Evolutionary conservation across 768 basidiomycete genomes (phyloP).

Genomic region (Pulveroboletus sp.): DNA sequence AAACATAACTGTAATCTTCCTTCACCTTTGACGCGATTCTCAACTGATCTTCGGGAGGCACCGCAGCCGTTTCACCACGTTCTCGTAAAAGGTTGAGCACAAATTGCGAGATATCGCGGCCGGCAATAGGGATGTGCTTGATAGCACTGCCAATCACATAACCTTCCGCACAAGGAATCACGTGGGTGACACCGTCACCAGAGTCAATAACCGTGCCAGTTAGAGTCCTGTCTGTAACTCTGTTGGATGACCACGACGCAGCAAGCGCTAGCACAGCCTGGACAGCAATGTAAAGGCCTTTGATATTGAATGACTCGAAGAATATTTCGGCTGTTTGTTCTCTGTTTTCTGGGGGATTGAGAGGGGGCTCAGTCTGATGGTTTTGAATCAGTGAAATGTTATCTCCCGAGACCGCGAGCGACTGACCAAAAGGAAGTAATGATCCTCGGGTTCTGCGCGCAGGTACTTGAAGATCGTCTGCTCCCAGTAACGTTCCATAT

Average conservation of each 20-base stretch:
- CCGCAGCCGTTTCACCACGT: slow-evolving; percentile 85
- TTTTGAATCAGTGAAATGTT: not conserved
- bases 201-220: slow-evolving; percentile 99
- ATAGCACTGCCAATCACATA: slow-evolving; percentile 99
- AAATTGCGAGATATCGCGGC: slow-evolving; percentile 76
- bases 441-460: slow-evolving; percentile 97
- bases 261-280: slow-evolving; percentile 98
- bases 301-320: slow-evolving; percentile 99
- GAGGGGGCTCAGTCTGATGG: slow-evolving; percentile 92
- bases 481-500: slow-evolving; percentile 89
- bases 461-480: slow-evolving; percentile 99
- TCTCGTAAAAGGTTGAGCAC: slow-evolving; percentile 95
- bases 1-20: slow-evolving; percentile 97
- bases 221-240: slow-evolving; percentile 84
- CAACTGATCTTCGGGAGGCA: slow-evolving; percentile 94
- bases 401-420: slow-evolving; percentile 18
- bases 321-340: slow-evolving; percentile 99
- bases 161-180: slow-evolving; percentile 93
- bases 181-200: slow-evolving; percentile 98
- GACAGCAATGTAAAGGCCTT: slow-evolving; percentile 97
- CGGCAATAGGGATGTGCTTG: slow-evolving; percentile 98
- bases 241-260: slow-evolving; percentile 93
- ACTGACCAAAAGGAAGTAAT: slow-evolving; percentile 94
- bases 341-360: slow-evolving; percentile 97
- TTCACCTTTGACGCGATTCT: slow-evolving; percentile 92